These are phyloP conservation scores for Tetracladium maxilliforme DNA, from an alignment of 2,329 filamentous ascomycete genomes.

Conservation along the genomic window DNA sequence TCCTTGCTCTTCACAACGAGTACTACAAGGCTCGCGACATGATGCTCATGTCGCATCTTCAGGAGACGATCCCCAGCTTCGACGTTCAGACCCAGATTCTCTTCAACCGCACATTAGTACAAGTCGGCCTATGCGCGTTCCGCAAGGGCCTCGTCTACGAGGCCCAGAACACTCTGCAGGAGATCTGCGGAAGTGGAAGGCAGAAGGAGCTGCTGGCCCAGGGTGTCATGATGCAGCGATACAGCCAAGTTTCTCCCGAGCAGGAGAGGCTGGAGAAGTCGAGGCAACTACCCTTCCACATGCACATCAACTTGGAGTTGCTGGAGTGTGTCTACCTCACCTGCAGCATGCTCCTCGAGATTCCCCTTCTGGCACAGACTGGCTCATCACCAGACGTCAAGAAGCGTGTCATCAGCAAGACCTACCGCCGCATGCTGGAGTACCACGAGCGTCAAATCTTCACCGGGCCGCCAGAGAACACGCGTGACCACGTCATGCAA, in stretches of 20 bases:
- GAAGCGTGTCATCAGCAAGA: slow-evolving; percentile 98
- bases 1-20: slow-evolving; percentile 90
- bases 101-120: slow-evolving; percentile 94
- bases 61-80: slow-evolving; percentile 93
- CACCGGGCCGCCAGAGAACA: slow-evolving; percentile 96
- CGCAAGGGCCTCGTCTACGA: slow-evolving; percentile 93
- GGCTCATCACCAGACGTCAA: slow-evolving; percentile 93
- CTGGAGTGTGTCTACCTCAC: slow-evolving; percentile 97
- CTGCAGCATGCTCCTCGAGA: slow-evolving; percentile 98
- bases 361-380: slow-evolving; percentile 89
- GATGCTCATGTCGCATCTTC: slow-evolving; percentile 99
- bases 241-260: slow-evolving; percentile 89
- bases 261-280: slow-evolving; percentile 96
- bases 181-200: slow-evolving; percentile 92
- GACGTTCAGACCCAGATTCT: slow-evolving; percentile 96
- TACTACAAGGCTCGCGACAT: slow-evolving; percentile 98
- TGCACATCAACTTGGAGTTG: slow-evolving; percentile 99
- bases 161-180: slow-evolving; percentile 91
- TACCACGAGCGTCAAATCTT: slow-evolving; percentile 99
- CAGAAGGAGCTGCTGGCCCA: slow-evolving; percentile 97
- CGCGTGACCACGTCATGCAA: slow-evolving; percentile 97
- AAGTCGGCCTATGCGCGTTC: slow-evolving; percentile 97
- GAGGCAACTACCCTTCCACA: slow-evolving; percentile 96
- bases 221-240: slow-evolving; percentile 96
- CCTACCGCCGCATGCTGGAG: slow-evolving; percentile 96